Evolutionary conservation across 2,329 filamentous ascomycete species (phyloP).

Genomic region (Penicillium sp.): DNA sequence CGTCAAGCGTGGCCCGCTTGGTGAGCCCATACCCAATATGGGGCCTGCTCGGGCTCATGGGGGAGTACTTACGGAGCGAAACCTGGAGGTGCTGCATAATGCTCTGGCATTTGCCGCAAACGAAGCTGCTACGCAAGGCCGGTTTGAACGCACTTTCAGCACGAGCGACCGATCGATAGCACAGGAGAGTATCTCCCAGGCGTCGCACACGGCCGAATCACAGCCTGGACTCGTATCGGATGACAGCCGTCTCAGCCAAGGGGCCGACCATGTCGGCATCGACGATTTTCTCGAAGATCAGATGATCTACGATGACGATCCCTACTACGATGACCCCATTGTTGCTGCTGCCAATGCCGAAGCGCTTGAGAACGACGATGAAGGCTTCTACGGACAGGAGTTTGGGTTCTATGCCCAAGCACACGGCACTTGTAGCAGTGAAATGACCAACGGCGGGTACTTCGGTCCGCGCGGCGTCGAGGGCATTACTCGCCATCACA

Average conservation of each 20-base stretch:
- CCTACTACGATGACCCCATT: constrained; percentile 83
- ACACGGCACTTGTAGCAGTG: constrained; percentile 55
- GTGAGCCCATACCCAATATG: constrained; percentile 37
- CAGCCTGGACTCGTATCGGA: constrained; percentile 57
- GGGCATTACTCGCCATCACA: constrained; percentile 67
- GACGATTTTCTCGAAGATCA: constrained; percentile 56
- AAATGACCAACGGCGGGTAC: constrained; percentile 82
- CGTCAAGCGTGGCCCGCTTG: constrained; percentile 34
- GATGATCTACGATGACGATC: constrained; percentile 62
- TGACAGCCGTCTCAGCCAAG: constrained; percentile 57
- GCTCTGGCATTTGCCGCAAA: constrained; percentile 83
- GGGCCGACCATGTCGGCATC: constrained; percentile 46
- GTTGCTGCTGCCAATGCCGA: constrained; percentile 96
- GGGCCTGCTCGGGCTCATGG: constrained; percentile 45
- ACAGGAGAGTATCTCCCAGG: constrained; percentile 42
- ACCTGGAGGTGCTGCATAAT: constrained; percentile 77
- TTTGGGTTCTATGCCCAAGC: constrained; percentile 87
- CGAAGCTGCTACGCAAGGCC: constrained; percentile 75
- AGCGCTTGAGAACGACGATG: constrained; percentile 86
- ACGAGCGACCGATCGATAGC: constrained; percentile 50
- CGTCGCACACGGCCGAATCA: constrained; percentile 46
- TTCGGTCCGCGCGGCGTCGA: constrained; percentile 78
- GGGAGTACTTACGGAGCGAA: constrained; percentile 58
- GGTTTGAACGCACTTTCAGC: constrained; percentile 69
- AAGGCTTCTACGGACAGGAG: constrained; percentile 94